A percentile compares a stretch with the other conserved stretches of the same genome.
Evolutionary conservation across 2,329 filamentous ascomycete genomes (phyloP).

Genomic region (Tympanopsis confertula): DNA sequence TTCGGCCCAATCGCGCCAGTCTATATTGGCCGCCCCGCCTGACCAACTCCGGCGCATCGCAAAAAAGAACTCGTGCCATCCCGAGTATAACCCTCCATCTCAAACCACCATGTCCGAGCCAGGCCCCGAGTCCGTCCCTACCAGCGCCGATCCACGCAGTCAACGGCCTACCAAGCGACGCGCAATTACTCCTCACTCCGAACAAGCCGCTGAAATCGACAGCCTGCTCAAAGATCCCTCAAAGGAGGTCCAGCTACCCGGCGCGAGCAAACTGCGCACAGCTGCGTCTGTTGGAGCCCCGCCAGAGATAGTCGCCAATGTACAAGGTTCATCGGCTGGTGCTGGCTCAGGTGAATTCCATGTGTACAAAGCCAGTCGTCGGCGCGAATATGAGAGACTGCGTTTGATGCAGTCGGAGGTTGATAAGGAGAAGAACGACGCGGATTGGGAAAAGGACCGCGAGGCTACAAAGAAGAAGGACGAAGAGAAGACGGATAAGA

Average conservation of each 20-base stretch:
- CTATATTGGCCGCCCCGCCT: too few species aligned
- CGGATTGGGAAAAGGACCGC: background rate
- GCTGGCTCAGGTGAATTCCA: background rate
- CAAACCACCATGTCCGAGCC: slow-evolving; percentile 1
- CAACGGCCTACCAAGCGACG: background rate
- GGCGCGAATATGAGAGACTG: background rate
- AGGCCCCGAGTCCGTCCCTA: slow-evolving; percentile 1
- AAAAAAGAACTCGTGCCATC: too few species aligned
- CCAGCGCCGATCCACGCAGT: background rate
- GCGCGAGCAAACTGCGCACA: background rate
- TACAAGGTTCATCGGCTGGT: slow-evolving; percentile 1
- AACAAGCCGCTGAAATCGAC: background rate
- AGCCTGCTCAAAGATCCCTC: background rate
- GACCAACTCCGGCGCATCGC: too few species aligned
- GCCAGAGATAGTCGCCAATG: background rate
- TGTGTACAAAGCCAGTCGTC: background rate
- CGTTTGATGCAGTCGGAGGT: background rate
- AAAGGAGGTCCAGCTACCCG: background rate
- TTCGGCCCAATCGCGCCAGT: too few species aligned
- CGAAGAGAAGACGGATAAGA: slow-evolving; percentile 1
- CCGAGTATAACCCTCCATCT: too few species aligned
- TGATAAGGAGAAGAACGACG: background rate
- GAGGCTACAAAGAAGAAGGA: background rate
- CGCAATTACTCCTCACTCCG: background rate
- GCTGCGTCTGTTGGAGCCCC: background rate